These are phyloP conservation scores for Ulota crispa DNA, from an alignment of 225 moss, liverwort and hornwort species.

Conservation along the genomic window DNA sequence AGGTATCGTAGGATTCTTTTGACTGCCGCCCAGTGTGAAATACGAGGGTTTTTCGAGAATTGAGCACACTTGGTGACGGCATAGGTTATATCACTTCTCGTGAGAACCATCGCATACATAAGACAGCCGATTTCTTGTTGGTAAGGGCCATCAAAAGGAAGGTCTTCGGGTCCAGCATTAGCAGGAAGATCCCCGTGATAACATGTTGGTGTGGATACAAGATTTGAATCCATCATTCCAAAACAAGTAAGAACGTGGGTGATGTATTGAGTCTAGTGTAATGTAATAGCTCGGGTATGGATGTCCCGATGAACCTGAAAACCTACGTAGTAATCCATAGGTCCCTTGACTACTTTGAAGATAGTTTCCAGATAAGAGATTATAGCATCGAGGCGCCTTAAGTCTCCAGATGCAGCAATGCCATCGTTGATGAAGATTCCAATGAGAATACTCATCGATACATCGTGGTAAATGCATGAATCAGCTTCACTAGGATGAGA, in stretches of 20 bases:
- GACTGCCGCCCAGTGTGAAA: too few relatives aligned
- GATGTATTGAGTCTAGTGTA: background rate
- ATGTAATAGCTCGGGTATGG: background rate
- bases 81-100: too few relatives aligned
- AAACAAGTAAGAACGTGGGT: background rate
- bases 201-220: background rate
- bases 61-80: too few relatives aligned
- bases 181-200: background rate
- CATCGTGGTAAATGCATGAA: too few relatives aligned
- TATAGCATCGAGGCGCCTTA: background rate
- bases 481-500: too few relatives aligned
- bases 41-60: too few relatives aligned
- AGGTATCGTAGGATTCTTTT: too few relatives aligned
- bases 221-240: background rate
- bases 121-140: background rate
- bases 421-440: background rate
- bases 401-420: background rate
- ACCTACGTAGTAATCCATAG: background rate
- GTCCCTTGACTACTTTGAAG: background rate
- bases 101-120: background rate
- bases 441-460: background rate
- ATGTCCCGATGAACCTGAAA: background rate
- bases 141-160: background rate
- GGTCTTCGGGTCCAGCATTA: background rate
- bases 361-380: background rate